A percentile compares a stretch with the other conserved stretches of the same genome.
phyloP scores from a whole-genome alignment of 257 asterid species.

The Solanum clarkiae region DNA sequence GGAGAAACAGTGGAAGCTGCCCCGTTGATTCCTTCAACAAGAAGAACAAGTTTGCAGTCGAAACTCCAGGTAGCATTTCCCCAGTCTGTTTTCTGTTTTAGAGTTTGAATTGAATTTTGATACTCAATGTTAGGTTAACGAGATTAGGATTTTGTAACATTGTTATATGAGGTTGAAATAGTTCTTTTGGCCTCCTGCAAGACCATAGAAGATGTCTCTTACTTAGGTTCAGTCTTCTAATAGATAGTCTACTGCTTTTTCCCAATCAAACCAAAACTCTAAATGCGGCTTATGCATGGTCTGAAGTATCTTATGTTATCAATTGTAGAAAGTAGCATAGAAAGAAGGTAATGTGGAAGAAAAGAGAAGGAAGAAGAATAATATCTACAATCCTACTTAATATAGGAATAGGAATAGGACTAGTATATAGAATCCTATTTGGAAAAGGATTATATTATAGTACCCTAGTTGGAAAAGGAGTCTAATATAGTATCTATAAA shows the following conservation, averaged over 20 bases:
- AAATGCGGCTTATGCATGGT: neutral
- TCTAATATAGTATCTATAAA: too few species aligned
- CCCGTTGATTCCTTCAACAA: constrained; percentile 51
- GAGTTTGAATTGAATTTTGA: neutral
- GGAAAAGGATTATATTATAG: too few species aligned
- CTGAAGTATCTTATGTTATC: neutral
- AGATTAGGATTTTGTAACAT: neutral
- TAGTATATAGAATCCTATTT: too few species aligned
- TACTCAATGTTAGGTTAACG: neutral
- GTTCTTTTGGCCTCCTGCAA: neutral
- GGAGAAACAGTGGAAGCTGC: constrained; percentile 41
- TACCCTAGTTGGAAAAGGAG: too few species aligned
- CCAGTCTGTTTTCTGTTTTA: neutral
- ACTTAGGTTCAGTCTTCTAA: neutral
- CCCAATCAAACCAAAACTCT: neutral
- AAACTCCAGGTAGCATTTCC: constrained; percentile 36
- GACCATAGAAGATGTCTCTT: neutral
- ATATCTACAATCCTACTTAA: too few species aligned
- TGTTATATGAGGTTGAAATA: neutral
- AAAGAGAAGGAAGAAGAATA: neutral
- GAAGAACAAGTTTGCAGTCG: constrained; percentile 51
- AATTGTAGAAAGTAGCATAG: neutral
- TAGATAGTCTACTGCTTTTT: neutral
- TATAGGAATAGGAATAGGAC: too few species aligned
- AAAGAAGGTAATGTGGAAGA: neutral